Conservation (phyloP, 2,329 filamentous ascomycete species). For the Hypoxylon sp. region DNA sequence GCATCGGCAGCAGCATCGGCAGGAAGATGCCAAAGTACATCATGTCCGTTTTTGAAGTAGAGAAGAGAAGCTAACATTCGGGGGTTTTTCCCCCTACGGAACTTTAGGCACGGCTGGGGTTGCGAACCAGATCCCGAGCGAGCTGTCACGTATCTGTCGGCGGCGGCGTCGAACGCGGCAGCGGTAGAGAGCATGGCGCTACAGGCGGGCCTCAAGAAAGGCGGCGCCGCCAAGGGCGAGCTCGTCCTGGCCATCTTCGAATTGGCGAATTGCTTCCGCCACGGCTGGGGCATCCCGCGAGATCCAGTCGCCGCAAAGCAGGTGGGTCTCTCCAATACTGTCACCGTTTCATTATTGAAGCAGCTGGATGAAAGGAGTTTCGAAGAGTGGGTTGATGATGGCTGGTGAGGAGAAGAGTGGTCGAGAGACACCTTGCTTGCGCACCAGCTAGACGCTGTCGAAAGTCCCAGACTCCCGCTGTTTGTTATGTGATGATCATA, state of each 20-base stretch:
- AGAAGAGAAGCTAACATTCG: slow-evolving; percentile 46
- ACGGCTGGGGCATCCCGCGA: slow-evolving; percentile 92
- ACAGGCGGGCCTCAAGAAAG: slow-evolving; percentile 89
- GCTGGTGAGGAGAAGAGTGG: slow-evolving; percentile 9
- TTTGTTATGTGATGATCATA: slow-evolving; percentile 43
- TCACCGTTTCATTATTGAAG: slow-evolving; percentile 42
- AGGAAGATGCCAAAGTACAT: slow-evolving; percentile 28
- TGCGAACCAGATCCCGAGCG: slow-evolving; percentile 78
- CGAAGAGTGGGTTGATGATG: slow-evolving; percentile 7
- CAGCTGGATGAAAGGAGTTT: slow-evolving; percentile 14
- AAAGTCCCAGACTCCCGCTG: slow-evolving; percentile 30
- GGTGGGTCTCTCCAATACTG: slow-evolving; percentile 59
- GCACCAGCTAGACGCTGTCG: slow-evolving; percentile 17
- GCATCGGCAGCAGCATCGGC: slow-evolving; percentile 16
- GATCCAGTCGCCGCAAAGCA: slow-evolving; percentile 88
- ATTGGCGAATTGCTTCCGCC: slow-evolving; percentile 90
- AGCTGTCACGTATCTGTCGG: slow-evolving; percentile 87
- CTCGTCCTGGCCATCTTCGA: slow-evolving; percentile 97
- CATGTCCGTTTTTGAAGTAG: slow-evolving; percentile 1
- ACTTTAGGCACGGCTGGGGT: slow-evolving; percentile 89
- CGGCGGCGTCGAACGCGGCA: slow-evolving; percentile 91
- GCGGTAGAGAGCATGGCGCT: slow-evolving; percentile 88
- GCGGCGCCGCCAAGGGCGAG: slow-evolving; percentile 95
- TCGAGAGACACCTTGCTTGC: slow-evolving; percentile 19
- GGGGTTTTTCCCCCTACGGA: slow-evolving; percentile 9